phyloP scores from a whole-genome alignment of 176 grass and related monocot species.

The Calamus simplicifolius region DNA sequence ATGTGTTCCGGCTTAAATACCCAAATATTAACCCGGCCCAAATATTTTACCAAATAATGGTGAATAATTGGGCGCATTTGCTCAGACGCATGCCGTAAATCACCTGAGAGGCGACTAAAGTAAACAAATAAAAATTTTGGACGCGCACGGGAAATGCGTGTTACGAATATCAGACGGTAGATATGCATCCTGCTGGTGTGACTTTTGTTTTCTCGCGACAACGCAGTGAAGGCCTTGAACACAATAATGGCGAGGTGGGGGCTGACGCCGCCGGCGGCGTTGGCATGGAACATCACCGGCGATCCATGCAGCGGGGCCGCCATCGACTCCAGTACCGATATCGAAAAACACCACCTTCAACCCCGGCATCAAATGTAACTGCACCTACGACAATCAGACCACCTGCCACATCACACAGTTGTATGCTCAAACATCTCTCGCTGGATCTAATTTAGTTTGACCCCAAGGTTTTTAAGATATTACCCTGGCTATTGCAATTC shows the following conservation, averaged over 20 bases:
- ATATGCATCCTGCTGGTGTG: neutral
- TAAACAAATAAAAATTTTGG: too few relatives aligned
- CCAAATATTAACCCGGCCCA: too few relatives aligned
- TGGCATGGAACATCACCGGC: slow-evolving; percentile 70
- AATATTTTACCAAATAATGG: too few relatives aligned
- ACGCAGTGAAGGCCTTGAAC: slow-evolving; percentile 56
- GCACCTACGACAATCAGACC: slow-evolving; percentile 28
- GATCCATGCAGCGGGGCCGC: slow-evolving; percentile 75
- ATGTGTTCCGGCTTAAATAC: too few relatives aligned
- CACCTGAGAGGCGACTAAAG: too few relatives aligned
- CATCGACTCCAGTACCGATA: slow-evolving; percentile 19
- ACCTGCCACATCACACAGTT: slow-evolving; percentile 65
- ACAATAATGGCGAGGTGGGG: slow-evolving; percentile 44
- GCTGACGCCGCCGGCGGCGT: slow-evolving; percentile 8
- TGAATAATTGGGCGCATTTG: too few relatives aligned
- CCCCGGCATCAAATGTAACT: slow-evolving; percentile 56
- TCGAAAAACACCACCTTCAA: slow-evolving; percentile 13
- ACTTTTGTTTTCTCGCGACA: too few relatives aligned
- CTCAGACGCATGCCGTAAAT: too few relatives aligned
- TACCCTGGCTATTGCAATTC: too few relatives aligned
- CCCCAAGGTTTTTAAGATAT: too few relatives aligned
- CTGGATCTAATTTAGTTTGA: neutral
- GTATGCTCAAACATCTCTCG: slow-evolving; percentile 14
- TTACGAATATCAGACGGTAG: neutral
- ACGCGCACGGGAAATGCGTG: neutral